Evolutionary conservation across 371 early-diverging fungal species (phyloP), one percentile per base, ranked within the genome.

Genomic region (Syncephalis plumigaleata): DNA sequence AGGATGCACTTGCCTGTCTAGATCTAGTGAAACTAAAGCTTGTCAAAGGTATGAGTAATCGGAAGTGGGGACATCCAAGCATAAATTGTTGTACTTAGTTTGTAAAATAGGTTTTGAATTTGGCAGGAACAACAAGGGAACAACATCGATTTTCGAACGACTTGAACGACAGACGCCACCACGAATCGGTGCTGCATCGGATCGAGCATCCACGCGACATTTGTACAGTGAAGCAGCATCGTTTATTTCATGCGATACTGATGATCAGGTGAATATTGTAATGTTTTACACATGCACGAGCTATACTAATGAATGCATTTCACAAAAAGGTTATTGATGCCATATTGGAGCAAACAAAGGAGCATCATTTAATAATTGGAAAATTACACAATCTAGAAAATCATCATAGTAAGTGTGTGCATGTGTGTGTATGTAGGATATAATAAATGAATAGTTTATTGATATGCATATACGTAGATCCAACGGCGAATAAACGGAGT

Each of bases 1-100:
- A 85, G 63, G 89, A 88, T 67, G 83, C 87, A 3, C 51, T 60
- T 42, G 71, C 86, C 9, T 69, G 75, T 13, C 54, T 88, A 50
- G 84, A 86, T 49, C 51, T 88, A 4, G 67, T 79, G 39, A 67
- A 71, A 54, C 60, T 73, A 39, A 80, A 75, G 45, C 25, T 79
- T 23, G 39, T 55, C 22, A 61, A 67, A 11, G 61, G 62, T 55
- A 36, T n/a, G n/a, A n/a, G n/a, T n/a, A n/a, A n/a, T n/a, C n/a
- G n/a, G n/a, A n/a, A n/a, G n/a, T n/a, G n/a, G n/a, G n/a, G n/a
- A n/a, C n/a, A 47, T 49, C 17, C 21, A 22, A 21, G 13, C 15
- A 21, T 16, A n/a, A 16, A 38, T 26, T 16, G 9, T 22, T 39
- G 39, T 18, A 38, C 11, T 39, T 25, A 26, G 16, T 21, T 22